Evolutionary conservation across 2,329 filamentous ascomycete genomes (phyloP), one percentile per base, ranked within the genome.

Genomic region (Ploettnerulaceae sp.): DNA sequence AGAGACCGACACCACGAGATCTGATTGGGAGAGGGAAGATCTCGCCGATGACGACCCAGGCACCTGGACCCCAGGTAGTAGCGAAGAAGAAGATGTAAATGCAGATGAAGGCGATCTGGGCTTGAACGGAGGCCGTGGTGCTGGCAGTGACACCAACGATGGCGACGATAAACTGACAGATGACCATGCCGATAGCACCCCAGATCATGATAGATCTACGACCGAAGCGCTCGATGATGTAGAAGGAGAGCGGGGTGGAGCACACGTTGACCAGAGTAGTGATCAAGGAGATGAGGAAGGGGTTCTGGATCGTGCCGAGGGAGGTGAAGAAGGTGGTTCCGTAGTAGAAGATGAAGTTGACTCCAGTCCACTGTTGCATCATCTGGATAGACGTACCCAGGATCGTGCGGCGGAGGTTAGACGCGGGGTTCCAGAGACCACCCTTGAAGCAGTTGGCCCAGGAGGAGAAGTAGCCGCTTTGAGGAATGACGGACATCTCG

Each of bases 341-440:
- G 72, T 82, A 88, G 72, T 88, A 86, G 73, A 89, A 91, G 73
- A 93, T 87, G 69, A 91, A 94, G 76, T 95, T 95, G 69, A 94
- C 85, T 73, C 89, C 87, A 88, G 52, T 52, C 43, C 51, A 79
- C 69, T 86, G 83, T 69, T 87, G 84, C 82, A 87, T 86, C 84
- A 88, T 87, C 73, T 88, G 84, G 26, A 88, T 73, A 14, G 81
- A 81, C 26, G 79, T 84, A 59, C 84, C 84, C 40, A 88, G 73
- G 51, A 87, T 81, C 21, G 82, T 83, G 57, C 82, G 79, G 61
- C 83, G 82, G 46, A 86, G 64, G 74, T 81, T 89, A 51, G 62
- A 58, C 70, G 67, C 87, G 86, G 93, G 64, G 78, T 81, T 59
- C 81, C 82, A 56, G 73, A 88, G 71, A 56, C 81, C 77, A 56